These are phyloP conservation scores for Globisporangium acanthophoron DNA, from an alignment of 352 stramenopile species.

Conservation along the genomic window DNA sequence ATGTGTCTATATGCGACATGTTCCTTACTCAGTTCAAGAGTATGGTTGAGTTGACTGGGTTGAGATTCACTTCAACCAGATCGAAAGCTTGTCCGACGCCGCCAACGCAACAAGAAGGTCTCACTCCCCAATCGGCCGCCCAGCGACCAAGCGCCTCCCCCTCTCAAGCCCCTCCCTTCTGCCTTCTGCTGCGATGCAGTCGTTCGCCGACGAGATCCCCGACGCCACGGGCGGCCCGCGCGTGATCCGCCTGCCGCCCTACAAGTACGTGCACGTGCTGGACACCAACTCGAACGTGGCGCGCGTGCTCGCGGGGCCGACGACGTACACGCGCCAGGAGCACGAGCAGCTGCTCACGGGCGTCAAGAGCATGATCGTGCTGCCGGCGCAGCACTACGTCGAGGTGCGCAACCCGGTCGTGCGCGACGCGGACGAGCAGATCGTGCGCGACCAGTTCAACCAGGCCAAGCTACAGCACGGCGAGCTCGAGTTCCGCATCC, in stretches of 20 bases:
- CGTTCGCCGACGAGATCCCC: conserved; percentile 8
- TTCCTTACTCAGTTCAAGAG: neutral
- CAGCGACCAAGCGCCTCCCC: neutral
- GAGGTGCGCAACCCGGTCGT: conserved; percentile 71
- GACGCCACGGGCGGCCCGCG: conserved; percentile 36
- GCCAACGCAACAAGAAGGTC: neutral
- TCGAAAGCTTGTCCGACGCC: no score
- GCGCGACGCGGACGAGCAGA: conserved; percentile 33
- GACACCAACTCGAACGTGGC: conserved; percentile 85
- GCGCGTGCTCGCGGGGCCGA: conserved; percentile 63
- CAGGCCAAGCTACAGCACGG: conserved; percentile 78
- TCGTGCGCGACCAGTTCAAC: conserved; percentile 59
- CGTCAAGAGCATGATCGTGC: conserved; percentile 68
- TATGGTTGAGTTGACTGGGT: neutral
- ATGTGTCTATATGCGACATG: conserved; percentile 1
- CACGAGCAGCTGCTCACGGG: conserved; percentile 66
- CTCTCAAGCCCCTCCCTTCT: neutral
- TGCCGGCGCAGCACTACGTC: conserved; percentile 73
- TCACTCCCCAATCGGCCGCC: conserved; percentile 11
- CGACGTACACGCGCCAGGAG: conserved; percentile 79
- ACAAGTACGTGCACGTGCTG: conserved; percentile 83
- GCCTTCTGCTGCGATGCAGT: neutral
- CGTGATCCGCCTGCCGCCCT: conserved; percentile 69
- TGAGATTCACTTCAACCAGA: no score
- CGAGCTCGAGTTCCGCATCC: conserved; percentile 72